Base-by-base conservation (phyloP, 345 rosid species). In the Populus pruinosa region DNA sequence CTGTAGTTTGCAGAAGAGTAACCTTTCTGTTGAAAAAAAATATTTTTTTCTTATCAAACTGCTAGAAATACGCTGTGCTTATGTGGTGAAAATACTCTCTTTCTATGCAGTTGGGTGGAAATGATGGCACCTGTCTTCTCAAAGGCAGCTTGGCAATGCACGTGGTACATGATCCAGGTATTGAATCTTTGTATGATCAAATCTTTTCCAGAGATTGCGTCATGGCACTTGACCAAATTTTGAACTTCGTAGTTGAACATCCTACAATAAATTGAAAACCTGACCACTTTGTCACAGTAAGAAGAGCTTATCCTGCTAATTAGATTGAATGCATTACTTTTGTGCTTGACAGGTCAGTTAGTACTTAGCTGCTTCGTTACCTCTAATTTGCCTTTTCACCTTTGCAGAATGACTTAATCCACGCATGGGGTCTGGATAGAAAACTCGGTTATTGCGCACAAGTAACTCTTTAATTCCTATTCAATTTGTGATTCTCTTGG, bases 101-200 rank as follows among this genome's bases (percentile, higher is more conserved):
- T 29, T 79, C 76, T 25, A 2, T 83, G 87, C 82, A 95, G 99
- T 63, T 95, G 99, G 99, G 99, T 95, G 44, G 99, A 93, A 85
- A 88, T 95, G 91, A 95, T 95, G 99, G 97, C 94, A 36, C 99
- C 99, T 33, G 99, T 95, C 10, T 95, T 95, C 87, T 95, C 99
- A 1, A 90, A 85, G 83, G 87, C 88, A 66, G 94, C 99, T 6
- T 95, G 99, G 99, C 87, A 89, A 78, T 95, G 99, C 83, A 82
- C 86, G 9, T 95, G 98, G 98, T 80, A 92, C 85, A 91, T 95
- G 99, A 83, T 95, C 81, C 98, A 95, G 97, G 99, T 93, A 87
- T n/a, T 25, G 16, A 43, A 38, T 80, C 35, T 11, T 25, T 76
- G 6, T 72, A 12, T 68, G 25, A 41, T 25, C 55, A 11, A 56